phyloP scores from a whole-genome alignment of 495 filamentous ascomycete species.

The Chaetomium cochliodes region DNA sequence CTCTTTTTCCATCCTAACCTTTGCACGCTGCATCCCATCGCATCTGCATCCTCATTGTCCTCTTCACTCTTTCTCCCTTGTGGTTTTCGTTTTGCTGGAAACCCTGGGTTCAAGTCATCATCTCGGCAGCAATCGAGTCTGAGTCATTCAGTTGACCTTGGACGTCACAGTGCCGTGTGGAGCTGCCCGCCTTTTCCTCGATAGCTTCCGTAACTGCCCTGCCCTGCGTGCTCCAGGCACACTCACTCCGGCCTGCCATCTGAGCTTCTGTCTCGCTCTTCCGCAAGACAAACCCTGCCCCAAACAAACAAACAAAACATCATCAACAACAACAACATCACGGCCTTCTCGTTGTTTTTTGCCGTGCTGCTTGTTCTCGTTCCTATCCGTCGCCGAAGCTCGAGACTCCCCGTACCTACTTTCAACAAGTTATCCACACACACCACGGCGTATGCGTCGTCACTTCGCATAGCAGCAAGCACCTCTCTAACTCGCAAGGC shows the following conservation, averaged over 20 bases:
- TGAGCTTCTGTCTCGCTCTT: conserved; percentile 1
- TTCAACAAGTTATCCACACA: conserved; percentile 20
- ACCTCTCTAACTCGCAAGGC: neutral
- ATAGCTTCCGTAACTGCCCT: conserved; percentile 13
- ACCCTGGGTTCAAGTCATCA: neutral
- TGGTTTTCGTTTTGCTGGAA: neutral
- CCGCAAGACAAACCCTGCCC: conserved; percentile 10
- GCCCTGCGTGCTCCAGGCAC: neutral
- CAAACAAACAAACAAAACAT: conserved; percentile 18
- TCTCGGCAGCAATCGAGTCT: conserved; percentile 33
- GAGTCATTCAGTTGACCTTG: conserved; percentile 44
- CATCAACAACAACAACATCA: neutral
- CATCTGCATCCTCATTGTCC: conserved; percentile 18
- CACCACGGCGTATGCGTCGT: neutral
- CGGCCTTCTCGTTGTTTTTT: conserved; percentile 1
- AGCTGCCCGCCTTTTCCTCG: conserved; percentile 16
- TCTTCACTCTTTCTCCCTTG: neutral
- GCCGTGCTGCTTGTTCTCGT: conserved; percentile 1
- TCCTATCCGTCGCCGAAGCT: neutral
- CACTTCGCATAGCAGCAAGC: neutral
- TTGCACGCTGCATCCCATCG: neutral
- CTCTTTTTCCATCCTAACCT: conserved; percentile 13
- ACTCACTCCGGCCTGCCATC: neutral
- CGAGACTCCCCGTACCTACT: neutral
- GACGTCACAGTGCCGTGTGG: conserved; percentile 39